Percentiles rank a stretch among this genome's conserved stretches.
Evolutionary conservation across 176 grass and related monocot species (phyloP).

Genomic region (Miscanthus lutarioriparius): DNA sequence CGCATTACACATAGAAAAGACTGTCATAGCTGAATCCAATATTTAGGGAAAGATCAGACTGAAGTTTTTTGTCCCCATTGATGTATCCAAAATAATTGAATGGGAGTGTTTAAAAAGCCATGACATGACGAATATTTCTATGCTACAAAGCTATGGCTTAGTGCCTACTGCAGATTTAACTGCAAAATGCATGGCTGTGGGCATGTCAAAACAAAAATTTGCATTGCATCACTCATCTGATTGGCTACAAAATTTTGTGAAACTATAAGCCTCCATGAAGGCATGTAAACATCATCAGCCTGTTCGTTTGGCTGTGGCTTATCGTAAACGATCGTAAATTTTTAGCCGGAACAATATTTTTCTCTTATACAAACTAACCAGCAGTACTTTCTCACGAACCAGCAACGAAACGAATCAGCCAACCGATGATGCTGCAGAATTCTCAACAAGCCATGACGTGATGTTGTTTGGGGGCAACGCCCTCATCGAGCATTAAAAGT

Average conservation of each 20-base stretch:
- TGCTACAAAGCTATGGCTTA: not conserved
- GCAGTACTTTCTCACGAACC: too few species aligned
- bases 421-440: too few species aligned
- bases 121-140: not conserved
- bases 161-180: not conserved
- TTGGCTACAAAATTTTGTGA: conserved; percentile 12
- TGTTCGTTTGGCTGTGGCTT: too few species aligned
- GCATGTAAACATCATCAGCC: too few species aligned
- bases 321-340: too few species aligned
- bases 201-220: not conserved
- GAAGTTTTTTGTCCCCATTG: not conserved
- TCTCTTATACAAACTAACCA: too few species aligned
- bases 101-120: not conserved
- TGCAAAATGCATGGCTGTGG: not conserved
- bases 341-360: too few species aligned
- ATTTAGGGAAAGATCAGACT: not conserved
- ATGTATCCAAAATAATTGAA: not conserved
- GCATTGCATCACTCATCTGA: conserved; percentile 5
- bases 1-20: not conserved
- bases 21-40: not conserved
- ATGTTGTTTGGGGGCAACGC: too few species aligned
- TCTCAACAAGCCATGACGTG: too few species aligned
- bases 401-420: too few species aligned
- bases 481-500: too few species aligned
- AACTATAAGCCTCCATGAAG: conserved; percentile 23